Base-by-base conservation (phyloP, 139 green algal genomes). In the Chlorella sp. region DNA sequence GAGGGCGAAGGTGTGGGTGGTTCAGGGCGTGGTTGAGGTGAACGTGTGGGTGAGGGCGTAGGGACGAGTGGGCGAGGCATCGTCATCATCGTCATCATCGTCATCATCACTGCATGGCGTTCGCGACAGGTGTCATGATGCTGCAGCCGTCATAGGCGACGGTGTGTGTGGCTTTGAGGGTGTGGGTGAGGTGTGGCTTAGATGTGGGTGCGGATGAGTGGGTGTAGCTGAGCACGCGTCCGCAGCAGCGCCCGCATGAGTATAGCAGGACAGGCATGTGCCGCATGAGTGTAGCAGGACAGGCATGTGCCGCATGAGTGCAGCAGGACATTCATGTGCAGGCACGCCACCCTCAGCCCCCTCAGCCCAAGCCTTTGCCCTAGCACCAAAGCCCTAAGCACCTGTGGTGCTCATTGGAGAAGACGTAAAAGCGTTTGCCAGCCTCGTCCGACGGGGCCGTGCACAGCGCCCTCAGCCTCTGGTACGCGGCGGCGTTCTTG, bases 371-470 rank as follows among this genome's bases (percentile, higher is more conserved):
- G 42, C 42, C 17, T n/a, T n/a, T 55, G 42, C 42, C 6, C 42
- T 14, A 27, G 27, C 61, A 35, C 22, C 61, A 67, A 17, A 4
- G 22, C 22, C 0, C 5, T 24, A 24, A 63, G 14, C 51, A 82
- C 85, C 74, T 82, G 84, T 97, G 92, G 85, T 97, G 83, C 73
- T 99, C 95, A 79, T 99, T 99, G 32, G 88, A 77, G 76, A 99
- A 99, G 22, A 98, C 91, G 69, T 89, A 98, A 80, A 98, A 98
- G 71, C 77, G 87, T 65, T 93, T 91, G 30, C 71, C 24, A n/a
- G n/a, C n/a, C 2, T 69, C 27, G 0, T 81, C 74, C 5, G 80
- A 70, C 29, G 75, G 77, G 31, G 29, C 59, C 35, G 74, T 55
- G 27, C 35, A 79, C 30, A 98, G 75, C 22, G 75, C 78, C 3